Percentiles rank a stretch among this genome's conserved stretches.
phyloP scores from a whole-genome alignment of 345 rosid genomes.

The Aurinia saxatilis region DNA sequence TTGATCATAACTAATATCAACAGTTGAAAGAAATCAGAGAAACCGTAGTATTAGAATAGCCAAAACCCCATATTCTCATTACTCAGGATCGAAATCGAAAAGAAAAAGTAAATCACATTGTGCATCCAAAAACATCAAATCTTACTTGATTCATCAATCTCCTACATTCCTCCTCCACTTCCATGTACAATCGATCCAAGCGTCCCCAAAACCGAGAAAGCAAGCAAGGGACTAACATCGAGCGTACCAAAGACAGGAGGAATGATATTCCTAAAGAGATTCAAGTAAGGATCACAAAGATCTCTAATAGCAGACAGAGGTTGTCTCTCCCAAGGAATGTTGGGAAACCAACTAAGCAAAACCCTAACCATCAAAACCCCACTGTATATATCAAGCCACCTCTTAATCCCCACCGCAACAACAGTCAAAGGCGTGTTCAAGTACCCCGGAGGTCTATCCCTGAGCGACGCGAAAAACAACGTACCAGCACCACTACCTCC shows the following conservation, averaged over 20 bases:
- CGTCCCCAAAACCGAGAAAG: constrained; percentile 63
- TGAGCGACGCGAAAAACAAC: constrained; percentile 54
- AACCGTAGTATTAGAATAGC: too few relatives aligned
- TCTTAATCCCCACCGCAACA: constrained; percentile 73
- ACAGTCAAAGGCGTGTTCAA: constrained; percentile 75
- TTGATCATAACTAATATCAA: too few relatives aligned
- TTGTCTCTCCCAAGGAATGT: constrained; percentile 88
- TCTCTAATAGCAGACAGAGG: constrained; percentile 77
- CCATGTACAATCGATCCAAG: constrained; percentile 57
- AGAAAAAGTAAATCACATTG: too few relatives aligned
- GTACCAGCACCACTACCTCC: constrained; percentile 37
- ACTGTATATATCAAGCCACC: constrained; percentile 86
- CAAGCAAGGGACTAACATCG: constrained; percentile 80
- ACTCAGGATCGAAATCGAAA: too few relatives aligned
- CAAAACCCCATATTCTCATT: too few relatives aligned
- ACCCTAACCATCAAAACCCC: constrained; percentile 91
- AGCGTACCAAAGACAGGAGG: constrained; percentile 75
- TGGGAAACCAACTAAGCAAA: constrained; percentile 92
- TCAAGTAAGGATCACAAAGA: constrained; percentile 83
- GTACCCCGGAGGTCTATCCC: constrained; percentile 42
- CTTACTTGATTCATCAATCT: too few relatives aligned
- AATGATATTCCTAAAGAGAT: constrained; percentile 73
- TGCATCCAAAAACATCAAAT: too few relatives aligned
- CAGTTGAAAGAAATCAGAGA: too few relatives aligned
- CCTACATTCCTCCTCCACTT: constrained; percentile 30